A percentile compares a stretch with the other conserved stretches of the same genome.
Evolutionary conservation across 2,329 filamentous ascomycete genomes (phyloP).

Genomic region (Claviceps fusiformis): DNA sequence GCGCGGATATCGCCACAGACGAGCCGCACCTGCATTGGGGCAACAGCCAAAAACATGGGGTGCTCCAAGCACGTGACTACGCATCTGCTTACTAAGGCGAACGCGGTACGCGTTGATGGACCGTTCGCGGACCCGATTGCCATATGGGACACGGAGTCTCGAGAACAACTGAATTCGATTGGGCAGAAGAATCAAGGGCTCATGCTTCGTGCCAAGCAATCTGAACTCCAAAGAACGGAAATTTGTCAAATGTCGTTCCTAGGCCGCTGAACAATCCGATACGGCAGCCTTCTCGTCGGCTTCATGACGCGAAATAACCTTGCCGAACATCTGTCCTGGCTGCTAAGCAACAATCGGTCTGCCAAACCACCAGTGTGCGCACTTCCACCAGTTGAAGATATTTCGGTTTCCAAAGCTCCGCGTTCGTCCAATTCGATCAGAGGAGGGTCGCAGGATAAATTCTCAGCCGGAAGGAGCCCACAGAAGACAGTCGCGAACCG

Average conservation of each 20-base stretch:
- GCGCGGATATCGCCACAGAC: background rate
- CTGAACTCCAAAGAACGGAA: background rate
- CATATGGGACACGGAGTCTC: background rate
- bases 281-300: conserved; percentile 16
- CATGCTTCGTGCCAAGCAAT: background rate
- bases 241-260: conserved; percentile 2
- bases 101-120: conserved; percentile 17
- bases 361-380: conserved; percentile 26
- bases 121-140: background rate
- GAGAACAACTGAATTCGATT: background rate
- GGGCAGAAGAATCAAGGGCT: background rate
- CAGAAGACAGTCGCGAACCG: background rate
- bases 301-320: conserved; percentile 53
- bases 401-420: conserved; percentile 12
- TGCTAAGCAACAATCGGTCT: conserved; percentile 33
- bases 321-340: conserved; percentile 42
- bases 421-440: conserved; percentile 13
- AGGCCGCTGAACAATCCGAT: background rate
- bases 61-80: conserved; percentile 8
- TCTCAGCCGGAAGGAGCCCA: background rate
- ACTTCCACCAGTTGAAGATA: conserved; percentile 20
- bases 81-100: conserved; percentile 18
- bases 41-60: background rate
- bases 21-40: no score
- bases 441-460: background rate